Conservation (phyloP, 2,329 filamentous ascomycete genomes). For the Metarhizium brunneum region DNA sequence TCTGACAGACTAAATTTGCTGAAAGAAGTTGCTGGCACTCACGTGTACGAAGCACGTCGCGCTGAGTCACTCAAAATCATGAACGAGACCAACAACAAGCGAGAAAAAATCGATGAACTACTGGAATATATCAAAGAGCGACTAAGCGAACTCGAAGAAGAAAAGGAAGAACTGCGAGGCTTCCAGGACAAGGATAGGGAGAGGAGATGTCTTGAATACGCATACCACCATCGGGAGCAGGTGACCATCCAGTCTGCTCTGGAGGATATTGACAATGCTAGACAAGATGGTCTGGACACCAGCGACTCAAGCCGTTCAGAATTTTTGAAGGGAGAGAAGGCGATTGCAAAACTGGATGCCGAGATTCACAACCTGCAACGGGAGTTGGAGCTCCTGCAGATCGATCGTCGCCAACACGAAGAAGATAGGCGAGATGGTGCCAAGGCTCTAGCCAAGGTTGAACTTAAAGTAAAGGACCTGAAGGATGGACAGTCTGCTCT, state of each 20-base stretch:
- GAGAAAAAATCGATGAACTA: constrained; percentile 86
- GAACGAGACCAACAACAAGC: constrained; percentile 91
- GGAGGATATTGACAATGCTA: constrained; percentile 71
- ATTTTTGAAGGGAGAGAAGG: constrained; percentile 70
- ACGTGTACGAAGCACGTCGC: constrained; percentile 89
- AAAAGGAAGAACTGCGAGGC: constrained; percentile 88
- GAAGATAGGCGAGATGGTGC: constrained; percentile 79
- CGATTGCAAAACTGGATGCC: constrained; percentile 65
- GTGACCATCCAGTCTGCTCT: constrained; percentile 67
- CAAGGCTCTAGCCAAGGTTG: constrained; percentile 71
- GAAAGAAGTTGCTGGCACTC: constrained; percentile 97
- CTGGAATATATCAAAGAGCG: constrained; percentile 88
- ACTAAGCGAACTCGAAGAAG: constrained; percentile 82
- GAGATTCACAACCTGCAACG: constrained; percentile 74
- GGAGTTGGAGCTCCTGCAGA: constrained; percentile 72
- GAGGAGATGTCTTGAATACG: constrained; percentile 85
- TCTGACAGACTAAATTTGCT: constrained; percentile 78
- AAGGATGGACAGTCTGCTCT: constrained; percentile 73
- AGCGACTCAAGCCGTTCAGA: constrained; percentile 71
- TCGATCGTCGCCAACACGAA: constrained; percentile 81
- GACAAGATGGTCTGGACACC: constrained; percentile 74
- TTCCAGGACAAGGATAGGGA: constrained; percentile 95
- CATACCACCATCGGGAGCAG: constrained; percentile 85
- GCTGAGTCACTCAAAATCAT: constrained; percentile 94
- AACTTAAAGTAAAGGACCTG: constrained; percentile 74